Evolutionary conservation across 306 rosid species (phyloP).

Genomic region (Aeschynomene evenia): DNA sequence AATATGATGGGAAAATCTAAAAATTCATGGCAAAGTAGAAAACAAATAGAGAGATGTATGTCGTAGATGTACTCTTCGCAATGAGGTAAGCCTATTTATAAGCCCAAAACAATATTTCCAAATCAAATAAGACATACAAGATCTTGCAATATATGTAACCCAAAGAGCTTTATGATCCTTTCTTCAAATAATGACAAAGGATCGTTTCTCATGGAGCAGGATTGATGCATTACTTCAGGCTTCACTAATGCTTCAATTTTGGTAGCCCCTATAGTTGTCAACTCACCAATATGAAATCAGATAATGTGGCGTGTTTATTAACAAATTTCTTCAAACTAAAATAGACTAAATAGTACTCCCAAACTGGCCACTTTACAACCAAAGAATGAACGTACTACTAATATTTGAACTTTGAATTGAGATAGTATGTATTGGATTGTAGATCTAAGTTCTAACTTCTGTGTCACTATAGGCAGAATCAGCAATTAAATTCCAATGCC

Average conservation of each 20-base stretch:
- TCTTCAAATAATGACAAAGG: conserved; percentile 1
- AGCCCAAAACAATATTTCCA: too few relatives aligned
- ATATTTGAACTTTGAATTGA: background rate
- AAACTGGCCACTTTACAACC: conserved; percentile 22
- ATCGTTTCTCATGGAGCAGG: background rate
- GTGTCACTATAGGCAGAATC: background rate
- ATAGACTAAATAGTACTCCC: background rate
- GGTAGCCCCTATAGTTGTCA: background rate
- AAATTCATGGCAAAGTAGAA: too few relatives aligned
- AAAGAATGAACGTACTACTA: background rate
- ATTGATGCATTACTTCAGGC: background rate
- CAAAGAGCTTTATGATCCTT: background rate
- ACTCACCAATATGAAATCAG: background rate
- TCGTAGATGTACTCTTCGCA: too few relatives aligned
- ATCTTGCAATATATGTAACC: background rate
- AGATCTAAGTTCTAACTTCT: background rate
- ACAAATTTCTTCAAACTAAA: conserved; percentile 5
- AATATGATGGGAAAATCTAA: background rate
- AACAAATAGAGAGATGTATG: too few relatives aligned
- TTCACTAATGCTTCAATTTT: background rate
- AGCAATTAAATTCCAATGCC: background rate
- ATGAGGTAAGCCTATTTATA: too few relatives aligned
- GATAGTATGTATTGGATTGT: background rate
- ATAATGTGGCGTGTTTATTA: conserved; percentile 18
- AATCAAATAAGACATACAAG: background rate